phyloP scores from a whole-genome alignment of 257 asterid species.

The Penstemon eatonii region DNA sequence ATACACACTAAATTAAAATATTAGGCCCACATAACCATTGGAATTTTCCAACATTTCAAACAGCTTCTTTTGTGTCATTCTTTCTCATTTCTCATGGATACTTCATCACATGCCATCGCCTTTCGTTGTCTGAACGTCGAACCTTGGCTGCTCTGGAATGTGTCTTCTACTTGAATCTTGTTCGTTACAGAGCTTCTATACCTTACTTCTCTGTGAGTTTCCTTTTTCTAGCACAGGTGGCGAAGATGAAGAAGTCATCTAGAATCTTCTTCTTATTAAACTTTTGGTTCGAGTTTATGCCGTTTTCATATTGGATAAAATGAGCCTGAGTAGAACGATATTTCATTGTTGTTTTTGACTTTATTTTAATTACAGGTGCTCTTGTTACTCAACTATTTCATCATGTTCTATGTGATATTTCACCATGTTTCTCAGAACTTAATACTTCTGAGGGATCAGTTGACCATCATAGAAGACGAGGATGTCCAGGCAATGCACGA shows the following conservation, averaged over 20 bases:
- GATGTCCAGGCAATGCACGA: constrained; percentile 70
- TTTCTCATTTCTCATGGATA: constrained; percentile 80
- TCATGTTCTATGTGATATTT: constrained; percentile 65
- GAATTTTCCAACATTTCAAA: no score
- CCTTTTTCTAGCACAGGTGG: not conserved
- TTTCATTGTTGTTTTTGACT: not conserved
- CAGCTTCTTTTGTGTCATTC: constrained; percentile 61
- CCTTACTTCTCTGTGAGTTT: constrained; percentile 83
- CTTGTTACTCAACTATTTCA: constrained; percentile 53
- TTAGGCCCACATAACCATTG: no score
- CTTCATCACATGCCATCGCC: constrained; percentile 74
- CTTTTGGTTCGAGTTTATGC: not conserved
- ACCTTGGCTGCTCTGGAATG: constrained; percentile 56
- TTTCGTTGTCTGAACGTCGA: constrained; percentile 69
- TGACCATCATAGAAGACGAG: constrained; percentile 65
- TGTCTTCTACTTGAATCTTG: constrained; percentile 73
- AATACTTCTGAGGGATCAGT: constrained; percentile 58
- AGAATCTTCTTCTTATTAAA: not conserved
- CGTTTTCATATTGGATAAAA: not conserved
- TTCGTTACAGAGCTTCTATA: constrained; percentile 77
- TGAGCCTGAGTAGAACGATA: not conserved
- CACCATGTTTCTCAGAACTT: constrained; percentile 65
- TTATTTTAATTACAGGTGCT: constrained; percentile 45
- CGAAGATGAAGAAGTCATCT: not conserved
- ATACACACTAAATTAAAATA: no score